Percentiles rank a stretch among this genome's conserved stretches.
Evolutionary conservation across 495 filamentous ascomycete species (phyloP).

Genomic region (Rusavskia elegans): DNA sequence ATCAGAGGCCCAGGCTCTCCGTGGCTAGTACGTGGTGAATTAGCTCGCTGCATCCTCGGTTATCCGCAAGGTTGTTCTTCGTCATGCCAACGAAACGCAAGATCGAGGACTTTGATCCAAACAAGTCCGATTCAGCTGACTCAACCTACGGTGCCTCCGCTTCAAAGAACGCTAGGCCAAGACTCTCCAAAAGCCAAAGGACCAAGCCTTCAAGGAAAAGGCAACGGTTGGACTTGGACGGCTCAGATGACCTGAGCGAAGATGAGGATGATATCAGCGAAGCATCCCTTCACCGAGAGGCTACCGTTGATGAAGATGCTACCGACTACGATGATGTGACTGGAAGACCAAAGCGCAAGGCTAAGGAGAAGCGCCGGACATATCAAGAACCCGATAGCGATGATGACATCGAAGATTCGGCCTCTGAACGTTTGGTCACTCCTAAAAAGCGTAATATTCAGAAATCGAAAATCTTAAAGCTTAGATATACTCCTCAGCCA

Average conservation of each 20-base stretch:
- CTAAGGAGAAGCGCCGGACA: conserved; percentile 29
- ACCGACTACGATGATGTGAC: conserved; percentile 47
- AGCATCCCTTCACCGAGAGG: conserved; percentile 40
- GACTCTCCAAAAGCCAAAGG: conserved; percentile 24
- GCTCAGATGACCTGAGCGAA: conserved; percentile 45
- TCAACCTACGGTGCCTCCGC: conserved; percentile 48
- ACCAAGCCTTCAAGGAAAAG: conserved; percentile 32
- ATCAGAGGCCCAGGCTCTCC: too few species aligned
- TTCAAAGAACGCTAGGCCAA: conserved; percentile 21
- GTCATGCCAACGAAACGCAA: conserved; percentile 40
- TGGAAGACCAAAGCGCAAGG: conserved; percentile 52
- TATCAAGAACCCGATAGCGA: conserved; percentile 24
- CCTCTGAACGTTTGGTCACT: conserved; percentile 10
- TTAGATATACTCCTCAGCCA: conserved; percentile 15
- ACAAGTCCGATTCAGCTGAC: conserved; percentile 73
- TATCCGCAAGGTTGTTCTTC: too few species aligned
- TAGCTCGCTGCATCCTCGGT: too few species aligned
- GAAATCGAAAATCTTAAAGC: conserved; percentile 18
- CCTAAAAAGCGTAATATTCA: conserved; percentile 22
- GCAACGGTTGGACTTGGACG: conserved; percentile 28
- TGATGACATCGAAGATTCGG: conserved; percentile 8
- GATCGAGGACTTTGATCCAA: conserved; percentile 59
- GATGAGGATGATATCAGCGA: conserved; percentile 50
- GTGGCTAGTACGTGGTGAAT: too few species aligned
- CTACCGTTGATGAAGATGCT: conserved; percentile 47